Conservation (phyloP, 495 filamentous ascomycete species). For the Pseudevernia furfuracea region DNA sequence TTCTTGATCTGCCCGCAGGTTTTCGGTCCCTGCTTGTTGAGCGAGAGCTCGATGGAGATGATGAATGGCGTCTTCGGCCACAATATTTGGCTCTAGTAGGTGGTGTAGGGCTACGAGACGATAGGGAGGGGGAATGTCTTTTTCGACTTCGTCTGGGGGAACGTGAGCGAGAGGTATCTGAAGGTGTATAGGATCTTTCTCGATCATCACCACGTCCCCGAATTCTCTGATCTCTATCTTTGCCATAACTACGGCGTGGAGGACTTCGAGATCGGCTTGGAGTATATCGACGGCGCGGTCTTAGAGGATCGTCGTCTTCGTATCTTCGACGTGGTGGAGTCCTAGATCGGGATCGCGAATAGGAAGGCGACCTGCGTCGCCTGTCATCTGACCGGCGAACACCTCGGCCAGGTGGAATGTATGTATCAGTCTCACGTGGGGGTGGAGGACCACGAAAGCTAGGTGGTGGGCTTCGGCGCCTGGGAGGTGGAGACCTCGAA, state of each 20-base stretch:
- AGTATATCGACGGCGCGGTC: conserved; percentile 33
- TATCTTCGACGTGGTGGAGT: conserved; percentile 36
- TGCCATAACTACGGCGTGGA: conserved; percentile 33
- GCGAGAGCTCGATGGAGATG: conserved; percentile 33
- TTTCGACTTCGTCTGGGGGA: conserved; percentile 49
- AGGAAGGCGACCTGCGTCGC: conserved; percentile 34
- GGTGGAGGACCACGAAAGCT: conserved; percentile 43
- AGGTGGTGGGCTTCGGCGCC: conserved; percentile 45
- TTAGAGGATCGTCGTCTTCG: conserved; percentile 28
- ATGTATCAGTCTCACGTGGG: conserved; percentile 50
- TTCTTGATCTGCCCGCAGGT: conserved; percentile 32
- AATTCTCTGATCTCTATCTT: conserved; percentile 34
- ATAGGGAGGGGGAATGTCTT: conserved; percentile 35
- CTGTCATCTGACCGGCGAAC: conserved; percentile 26
- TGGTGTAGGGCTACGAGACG: conserved; percentile 43
- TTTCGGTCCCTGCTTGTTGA: conserved; percentile 36
- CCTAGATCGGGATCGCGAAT: conserved; percentile 35
- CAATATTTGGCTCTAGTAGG: conserved; percentile 19
- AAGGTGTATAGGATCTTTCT: conserved; percentile 43
- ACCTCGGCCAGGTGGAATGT: conserved; percentile 41
- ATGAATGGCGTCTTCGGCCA: conserved; percentile 21
- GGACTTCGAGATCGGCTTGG: conserved; percentile 37
- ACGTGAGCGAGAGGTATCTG: conserved; percentile 54
- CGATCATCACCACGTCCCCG: conserved; percentile 45
- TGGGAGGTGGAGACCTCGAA: conserved; percentile 59